These are phyloP conservation scores for Pyronema domesticum DNA, from an alignment of 495 filamentous ascomycete species.

Conservation along the genomic window DNA sequence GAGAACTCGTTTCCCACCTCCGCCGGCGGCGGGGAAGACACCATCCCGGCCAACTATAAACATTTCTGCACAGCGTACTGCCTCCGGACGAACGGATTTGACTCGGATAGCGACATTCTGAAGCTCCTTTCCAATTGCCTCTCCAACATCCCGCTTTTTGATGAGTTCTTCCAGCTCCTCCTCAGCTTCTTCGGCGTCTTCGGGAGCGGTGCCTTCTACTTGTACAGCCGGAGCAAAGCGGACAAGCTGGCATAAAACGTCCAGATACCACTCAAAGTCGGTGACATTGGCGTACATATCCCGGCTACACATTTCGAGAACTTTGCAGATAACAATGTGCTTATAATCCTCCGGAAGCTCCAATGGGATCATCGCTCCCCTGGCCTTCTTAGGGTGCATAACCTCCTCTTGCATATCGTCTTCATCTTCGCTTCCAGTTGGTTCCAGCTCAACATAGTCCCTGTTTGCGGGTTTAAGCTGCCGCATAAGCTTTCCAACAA, in stretches of 20 bases:
- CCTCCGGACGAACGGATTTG: conserved; percentile 53
- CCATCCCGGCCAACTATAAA: conserved; percentile 37
- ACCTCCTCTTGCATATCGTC: conserved; percentile 22
- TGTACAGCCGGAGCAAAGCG: conserved; percentile 39
- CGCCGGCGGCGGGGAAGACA: conserved; percentile 31
- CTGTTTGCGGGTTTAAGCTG: conserved; percentile 52
- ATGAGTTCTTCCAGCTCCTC: conserved; percentile 15
- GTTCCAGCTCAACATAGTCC: conserved; percentile 34
- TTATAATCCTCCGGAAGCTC: conserved; percentile 66
- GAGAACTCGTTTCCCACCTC: conserved; percentile 37
- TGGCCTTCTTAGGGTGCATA: conserved; percentile 11
- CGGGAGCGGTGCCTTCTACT: conserved; percentile 8
- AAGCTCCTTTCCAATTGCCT: conserved; percentile 64
- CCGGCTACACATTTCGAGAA: conserved; percentile 79
- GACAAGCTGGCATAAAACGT: conserved; percentile 63
- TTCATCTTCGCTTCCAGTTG: conserved; percentile 14
- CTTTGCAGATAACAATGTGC: conserved; percentile 54
- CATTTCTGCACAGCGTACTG: conserved; percentile 68
- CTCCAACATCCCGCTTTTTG: conserved; percentile 36
- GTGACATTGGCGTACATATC: conserved; percentile 67
- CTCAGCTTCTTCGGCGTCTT: conserved; percentile 13
- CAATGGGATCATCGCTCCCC: conserved; percentile 7
- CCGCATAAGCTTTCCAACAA: conserved; percentile 69
- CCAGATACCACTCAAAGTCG: conserved; percentile 96
- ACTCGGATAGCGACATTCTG: conserved; percentile 87